phyloP scores from a whole-genome alignment of 1,139 yeast species.

The Candida sp. region DNA sequence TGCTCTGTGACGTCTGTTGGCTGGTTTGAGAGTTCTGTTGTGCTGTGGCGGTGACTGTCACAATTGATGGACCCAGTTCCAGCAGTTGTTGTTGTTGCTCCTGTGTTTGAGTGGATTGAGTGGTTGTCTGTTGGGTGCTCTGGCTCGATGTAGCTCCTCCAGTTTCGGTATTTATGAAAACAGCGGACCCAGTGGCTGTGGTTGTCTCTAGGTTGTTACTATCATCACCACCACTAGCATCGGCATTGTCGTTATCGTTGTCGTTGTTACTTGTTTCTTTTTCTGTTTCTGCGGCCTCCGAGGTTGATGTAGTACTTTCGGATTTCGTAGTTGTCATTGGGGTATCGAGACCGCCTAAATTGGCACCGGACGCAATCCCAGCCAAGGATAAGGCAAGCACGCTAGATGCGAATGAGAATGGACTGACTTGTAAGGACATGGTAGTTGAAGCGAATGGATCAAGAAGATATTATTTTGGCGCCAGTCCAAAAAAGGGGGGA shows the following conservation, averaged over 20 bases:
- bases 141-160: not conserved
- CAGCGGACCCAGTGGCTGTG: conserved; percentile 1
- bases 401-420: conserved; percentile 15
- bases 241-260: conserved; percentile 10
- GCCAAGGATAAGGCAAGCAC: conserved; percentile 18
- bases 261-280: conserved; percentile 11
- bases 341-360: conserved; percentile 20
- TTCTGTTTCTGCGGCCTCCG: conserved; percentile 7
- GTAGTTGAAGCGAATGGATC: not conserved
- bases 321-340: conserved; percentile 8
- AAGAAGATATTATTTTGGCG: too few relatives aligned
- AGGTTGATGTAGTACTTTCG: conserved; percentile 8
- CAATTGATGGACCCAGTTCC: conserved; percentile 8
- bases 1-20: not conserved
- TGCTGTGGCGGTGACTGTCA: not conserved
- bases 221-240: conserved; percentile 13
- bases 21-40: not conserved
- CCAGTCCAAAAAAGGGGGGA: not conserved
- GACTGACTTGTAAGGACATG: conserved; percentile 21
- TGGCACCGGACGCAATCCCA: conserved; percentile 12
- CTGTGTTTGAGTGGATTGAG: not conserved
- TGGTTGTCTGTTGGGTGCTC: not conserved
- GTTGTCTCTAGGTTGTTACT: conserved; percentile 2
- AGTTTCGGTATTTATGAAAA: not conserved
- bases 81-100: conserved; percentile 7